Base-by-base conservation (phyloP, 164 flowering plant species). In the Chloranthus sessilifolius region DNA sequence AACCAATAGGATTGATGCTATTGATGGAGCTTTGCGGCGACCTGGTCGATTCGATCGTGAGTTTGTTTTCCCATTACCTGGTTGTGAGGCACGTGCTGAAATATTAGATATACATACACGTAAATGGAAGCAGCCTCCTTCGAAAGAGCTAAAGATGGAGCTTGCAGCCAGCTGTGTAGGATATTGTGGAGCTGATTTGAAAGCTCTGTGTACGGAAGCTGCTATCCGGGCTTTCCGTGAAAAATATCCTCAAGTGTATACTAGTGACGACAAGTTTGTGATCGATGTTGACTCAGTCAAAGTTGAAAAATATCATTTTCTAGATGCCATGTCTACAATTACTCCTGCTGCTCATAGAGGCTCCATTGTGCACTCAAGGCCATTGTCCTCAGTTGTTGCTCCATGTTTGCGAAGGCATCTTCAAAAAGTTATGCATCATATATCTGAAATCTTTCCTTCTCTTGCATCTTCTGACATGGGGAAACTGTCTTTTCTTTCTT, bases 311-410 rank as follows among this genome's bases (percentile, higher is more conserved):
- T 74, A 73, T 74, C 99, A 94, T 65, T 89, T 94, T 64, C 45
- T 83, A 11, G 96, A 89, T 58, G 95, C 99, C 52, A 94, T 89
- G 97, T 77, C 88, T 23, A 77, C 95, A 43, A 94, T 94, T 43
- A 94, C 99, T 46, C 97, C 99, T 50, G 99, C 99, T 68, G 99
- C 99, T 52, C 97, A 94, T 48, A 77, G 99, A 64, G 99, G 99
- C 34, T 78, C 99, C 14, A 64, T 80, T 50, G 99, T 94, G 61
- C 89, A 85, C 49, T 82, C 99, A 28, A 74, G 95, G 70, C 99
- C 99, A 34, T 70, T 94, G 51, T 82, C 99, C 38, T 63, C 72
- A 39, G 95, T 81, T 53, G 96, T 94, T 72, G 74, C 82, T 40
- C 95, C 99, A 29, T 89, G 95, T 69, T 63, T 94, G 47, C 72